A percentile compares a stretch with the other conserved stretches of the same genome.
Evolutionary conservation across 164 flowering plant genomes (phyloP).

Genomic region (Magnolia officinalis): DNA sequence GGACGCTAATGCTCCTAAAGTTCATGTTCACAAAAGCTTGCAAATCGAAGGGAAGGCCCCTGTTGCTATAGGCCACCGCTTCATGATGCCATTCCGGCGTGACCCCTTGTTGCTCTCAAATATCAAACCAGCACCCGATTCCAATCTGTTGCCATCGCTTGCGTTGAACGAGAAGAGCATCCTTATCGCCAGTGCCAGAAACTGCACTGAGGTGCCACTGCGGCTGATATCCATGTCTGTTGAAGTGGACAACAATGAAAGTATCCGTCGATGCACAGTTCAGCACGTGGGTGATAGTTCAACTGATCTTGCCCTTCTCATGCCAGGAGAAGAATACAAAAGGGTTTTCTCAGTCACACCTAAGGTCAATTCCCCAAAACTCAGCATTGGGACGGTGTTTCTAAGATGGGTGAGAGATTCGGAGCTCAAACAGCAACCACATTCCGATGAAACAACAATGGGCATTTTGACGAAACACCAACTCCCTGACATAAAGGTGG

Average conservation of each 20-base stretch:
- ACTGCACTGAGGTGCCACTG: conserved; percentile 75
- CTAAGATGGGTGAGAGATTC: conserved; percentile 66
- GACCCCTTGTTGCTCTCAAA: conserved; percentile 70
- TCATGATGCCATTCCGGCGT: conserved; percentile 66
- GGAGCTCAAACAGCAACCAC: conserved; percentile 20
- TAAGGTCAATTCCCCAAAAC: conserved; percentile 24
- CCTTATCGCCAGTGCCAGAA: conserved; percentile 65
- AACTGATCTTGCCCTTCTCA: conserved; percentile 36
- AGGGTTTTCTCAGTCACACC: conserved; percentile 66
- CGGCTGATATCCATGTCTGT: conserved; percentile 51
- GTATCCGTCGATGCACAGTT: conserved; percentile 30
- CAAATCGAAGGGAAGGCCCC: conserved; percentile 88
- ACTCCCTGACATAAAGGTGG: conserved; percentile 71
- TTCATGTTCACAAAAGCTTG: conserved; percentile 85
- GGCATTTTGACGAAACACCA: conserved; percentile 54
- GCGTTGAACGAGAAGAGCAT: conserved; percentile 58
- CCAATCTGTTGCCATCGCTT: conserved; percentile 41
- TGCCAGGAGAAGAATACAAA: conserved; percentile 85
- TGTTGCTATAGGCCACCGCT: conserved; percentile 51
- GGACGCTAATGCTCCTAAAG: conserved; percentile 56
- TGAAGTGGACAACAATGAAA: conserved; percentile 41
- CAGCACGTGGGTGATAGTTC: conserved; percentile 30
- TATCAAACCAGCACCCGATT: conserved; percentile 36
- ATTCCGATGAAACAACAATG: conserved; percentile 5
- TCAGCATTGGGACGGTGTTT: conserved; percentile 51